Base-by-base conservation (phyloP, 768 basidiomycete genomes). In the Boletus pseudopeckii region DNA sequence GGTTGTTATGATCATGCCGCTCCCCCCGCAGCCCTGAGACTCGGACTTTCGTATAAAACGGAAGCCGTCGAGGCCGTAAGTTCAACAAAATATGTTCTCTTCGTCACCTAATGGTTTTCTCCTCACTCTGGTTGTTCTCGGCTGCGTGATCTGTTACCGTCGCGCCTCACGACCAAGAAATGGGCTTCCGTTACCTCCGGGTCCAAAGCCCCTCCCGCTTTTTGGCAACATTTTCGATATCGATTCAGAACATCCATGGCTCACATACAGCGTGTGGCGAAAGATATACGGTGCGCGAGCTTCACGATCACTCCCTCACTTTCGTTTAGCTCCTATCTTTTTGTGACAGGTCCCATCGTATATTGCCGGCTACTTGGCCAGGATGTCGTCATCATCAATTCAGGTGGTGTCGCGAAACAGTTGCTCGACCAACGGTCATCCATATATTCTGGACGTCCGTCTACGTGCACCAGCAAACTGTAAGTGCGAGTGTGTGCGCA, bases 401-500 rank as follows among this genome's bases (percentile, higher is more conserved):
- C 69, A 5, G 53, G 45, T 13, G 60, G 37, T 24, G 53, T 68
- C 9, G 67, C 67, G 24, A 64, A 45, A 43, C 61, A 71, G 36
- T 39, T 68, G 37, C 64, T 68, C 41, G 64, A 71, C 49, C 62
- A 69, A 33, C 64, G 69, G 22, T 71, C 67, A 14, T 59, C 64
- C 17, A 48, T 38, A 36, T 68, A 71, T 40, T 71, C 69, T 18
- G 67, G 58, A 24, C 69, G 67, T 44, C 67, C 67, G 7, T 38
- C 63, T 15, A 53, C 56, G 5, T 56, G 56, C 41, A 47, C 46
- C 5, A 61, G 42, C 22, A 70, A 68, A 45, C 37, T 68, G 66
- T 71, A 38, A 46, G 55, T 42, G 18, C 24, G 38, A 28, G 7
- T 8, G 3, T 37, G 13, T 24, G 28, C 28, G 8, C 28, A 8